Evolutionary conservation across 345 rosid genomes (phyloP).

Genomic region (Eucalyptus sp.): DNA sequence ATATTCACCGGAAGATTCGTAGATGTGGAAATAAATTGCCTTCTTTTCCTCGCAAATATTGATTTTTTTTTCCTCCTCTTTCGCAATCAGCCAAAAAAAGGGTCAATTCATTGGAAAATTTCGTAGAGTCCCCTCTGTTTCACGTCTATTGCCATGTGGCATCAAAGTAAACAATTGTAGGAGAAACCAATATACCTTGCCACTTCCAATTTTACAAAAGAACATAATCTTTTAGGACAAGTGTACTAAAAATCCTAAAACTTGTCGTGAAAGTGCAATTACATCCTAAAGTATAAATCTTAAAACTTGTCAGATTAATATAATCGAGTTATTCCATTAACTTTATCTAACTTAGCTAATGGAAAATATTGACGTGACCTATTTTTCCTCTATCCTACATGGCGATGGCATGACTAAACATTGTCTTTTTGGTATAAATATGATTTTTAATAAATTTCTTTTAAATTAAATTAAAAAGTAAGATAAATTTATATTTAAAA

Average conservation of each 20-base stretch:
- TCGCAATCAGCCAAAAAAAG: neutral
- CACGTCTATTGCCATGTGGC: neutral
- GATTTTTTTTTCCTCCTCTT: neutral
- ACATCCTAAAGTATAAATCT: no score
- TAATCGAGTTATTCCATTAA: no score
- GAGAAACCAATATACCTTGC: neutral
- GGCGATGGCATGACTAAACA: neutral
- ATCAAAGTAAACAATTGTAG: neutral
- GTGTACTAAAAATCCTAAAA: neutral
- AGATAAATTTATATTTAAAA: no score
- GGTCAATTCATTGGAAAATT: neutral
- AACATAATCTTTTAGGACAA: neutral
- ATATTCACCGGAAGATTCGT: neutral
- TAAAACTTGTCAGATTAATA: neutral
- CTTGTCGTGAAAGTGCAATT: rapidly evolving
- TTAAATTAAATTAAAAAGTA: no score
- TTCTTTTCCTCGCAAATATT: neutral
- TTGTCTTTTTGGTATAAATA: rapidly evolving
- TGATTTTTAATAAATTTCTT: no score
- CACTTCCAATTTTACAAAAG: neutral
- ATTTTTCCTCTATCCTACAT: no score
- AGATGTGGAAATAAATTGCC: neutral
- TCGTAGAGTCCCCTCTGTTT: neutral
- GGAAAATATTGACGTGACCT: no score
- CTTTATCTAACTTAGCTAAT: no score